Evolutionary conservation across 371 early-diverging fungal genomes (phyloP).

Genomic region (Apophysomyces variabilis): DNA sequence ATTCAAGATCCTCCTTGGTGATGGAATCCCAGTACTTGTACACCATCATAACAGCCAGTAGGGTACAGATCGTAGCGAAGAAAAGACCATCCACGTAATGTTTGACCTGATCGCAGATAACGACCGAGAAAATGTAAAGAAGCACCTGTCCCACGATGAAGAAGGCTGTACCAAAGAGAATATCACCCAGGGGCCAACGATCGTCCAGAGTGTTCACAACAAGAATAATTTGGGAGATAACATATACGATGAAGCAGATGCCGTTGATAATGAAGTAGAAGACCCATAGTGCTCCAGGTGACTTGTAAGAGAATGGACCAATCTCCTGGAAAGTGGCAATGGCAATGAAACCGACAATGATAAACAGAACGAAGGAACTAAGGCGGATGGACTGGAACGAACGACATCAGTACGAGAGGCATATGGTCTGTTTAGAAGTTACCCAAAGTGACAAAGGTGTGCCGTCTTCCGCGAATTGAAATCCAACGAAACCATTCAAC

Average conservation of each 20-base stretch:
- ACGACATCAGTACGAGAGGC: background rate
- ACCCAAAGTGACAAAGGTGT: constrained; percentile 91
- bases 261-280: constrained; percentile 89
- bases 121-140: constrained; percentile 75
- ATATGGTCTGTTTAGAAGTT: constrained; percentile 18
- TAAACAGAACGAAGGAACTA: constrained; percentile 79
- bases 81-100: constrained; percentile 98
- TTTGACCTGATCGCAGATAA: constrained; percentile 84
- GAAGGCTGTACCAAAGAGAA: constrained; percentile 87
- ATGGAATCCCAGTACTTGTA: constrained; percentile 99
- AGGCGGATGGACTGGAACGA: constrained; percentile 79
- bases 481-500: constrained; percentile 94
- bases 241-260: constrained; percentile 82
- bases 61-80: constrained; percentile 91
- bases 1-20: constrained; percentile 98
- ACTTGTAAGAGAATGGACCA: constrained; percentile 62
- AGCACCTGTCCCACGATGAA: constrained; percentile 87
- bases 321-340: constrained; percentile 81
- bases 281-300: constrained; percentile 85
- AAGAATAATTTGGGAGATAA: constrained; percentile 89
- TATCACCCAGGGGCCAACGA: constrained; percentile 95
- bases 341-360: constrained; percentile 75
- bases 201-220: constrained; percentile 94
- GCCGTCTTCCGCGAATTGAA: constrained; percentile 97
- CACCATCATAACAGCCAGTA: constrained; percentile 97